Evolutionary conservation across 441 rosid species (phyloP), one percentile per base, ranked within the genome.

Genomic region (Aquilaria agallochum): DNA sequence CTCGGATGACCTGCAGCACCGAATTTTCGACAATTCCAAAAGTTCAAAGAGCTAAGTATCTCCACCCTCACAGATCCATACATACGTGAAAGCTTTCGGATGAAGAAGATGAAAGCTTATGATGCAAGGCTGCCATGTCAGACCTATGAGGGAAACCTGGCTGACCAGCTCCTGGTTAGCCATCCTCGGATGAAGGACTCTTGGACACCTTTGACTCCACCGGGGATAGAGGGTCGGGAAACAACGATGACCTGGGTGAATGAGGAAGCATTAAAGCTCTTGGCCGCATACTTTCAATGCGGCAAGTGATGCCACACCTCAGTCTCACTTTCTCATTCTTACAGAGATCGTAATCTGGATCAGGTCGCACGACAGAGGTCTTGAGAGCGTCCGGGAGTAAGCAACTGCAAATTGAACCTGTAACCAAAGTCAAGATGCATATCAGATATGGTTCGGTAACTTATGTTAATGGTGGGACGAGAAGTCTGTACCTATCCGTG

Each of bases 391-490:
- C 84, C 0, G 89, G 83, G 55, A 84, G 89, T 27, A 84, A 66
- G 70, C 89, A 84, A 64, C 80, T 84, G 72, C 89, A 84, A 42
- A 79, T 63, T 42, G 89, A 81, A 70, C 89, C 89, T 84, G 64
- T 46, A 49, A 45, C 27, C n/a, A 64, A 20, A 5, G 45, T 14
- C 11, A 11, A 40, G 56, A 2, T 40, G 44, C 44, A 40, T 40
- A 40, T 40, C 5, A 40, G 5, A 40, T 40, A 40, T 40, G 44
- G 9, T 40, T 9, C 53, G 46, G 9, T 5, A 40, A 27, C 11
- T 11, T 46, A 2, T 30, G 53, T 40, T 36, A 50, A 47, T 56
- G 2, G 61, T 14, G 50, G 30, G 53, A 44, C 46, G 5, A 40
- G 9, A 4, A 59, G 46, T 50, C 44, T 5, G 42, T 74, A 84